Conservation (phyloP, 2,329 filamentous ascomycete species). For the Fusarium tricinctum region DNA sequence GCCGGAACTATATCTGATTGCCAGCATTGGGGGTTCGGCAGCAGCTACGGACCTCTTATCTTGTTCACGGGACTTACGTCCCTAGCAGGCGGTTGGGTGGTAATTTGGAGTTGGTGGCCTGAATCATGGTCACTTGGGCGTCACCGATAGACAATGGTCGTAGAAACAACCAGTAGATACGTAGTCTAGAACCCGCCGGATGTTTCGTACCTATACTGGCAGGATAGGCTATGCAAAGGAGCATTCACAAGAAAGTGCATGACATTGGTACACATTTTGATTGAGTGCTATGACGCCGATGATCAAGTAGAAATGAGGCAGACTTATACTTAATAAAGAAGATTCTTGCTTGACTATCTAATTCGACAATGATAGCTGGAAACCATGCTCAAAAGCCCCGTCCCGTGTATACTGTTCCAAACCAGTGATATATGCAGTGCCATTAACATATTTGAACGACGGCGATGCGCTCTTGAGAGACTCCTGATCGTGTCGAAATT, state of each 20-base stretch:
- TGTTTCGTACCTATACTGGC: no score
- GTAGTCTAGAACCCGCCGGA: no score
- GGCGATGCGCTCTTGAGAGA: accelerated
- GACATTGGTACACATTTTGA: no score
- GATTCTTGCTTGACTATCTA: not conserved
- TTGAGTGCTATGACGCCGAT: no score
- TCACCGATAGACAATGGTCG: not conserved
- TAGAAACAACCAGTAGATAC: not conserved
- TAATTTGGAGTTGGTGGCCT: conserved; percentile 5
- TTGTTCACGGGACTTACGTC: not conserved
- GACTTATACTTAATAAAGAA: no score
- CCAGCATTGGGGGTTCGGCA: conserved; percentile 2
- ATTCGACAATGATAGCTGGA: not conserved
- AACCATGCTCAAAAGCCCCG: not conserved
- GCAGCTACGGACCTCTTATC: not conserved
- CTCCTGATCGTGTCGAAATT: not conserved
- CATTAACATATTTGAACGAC: not conserved
- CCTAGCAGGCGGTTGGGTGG: conserved; percentile 8
- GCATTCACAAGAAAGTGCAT: no score
- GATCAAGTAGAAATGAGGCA: no score
- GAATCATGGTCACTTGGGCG: not conserved
- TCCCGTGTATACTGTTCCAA: not conserved
- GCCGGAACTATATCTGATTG: conserved; percentile 3
- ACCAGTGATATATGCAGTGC: not conserved
- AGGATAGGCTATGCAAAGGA: no score